These are phyloP conservation scores for Solanum aculeatissimum DNA, from an alignment of 305 asterid genomes.

Conservation along the genomic window DNA sequence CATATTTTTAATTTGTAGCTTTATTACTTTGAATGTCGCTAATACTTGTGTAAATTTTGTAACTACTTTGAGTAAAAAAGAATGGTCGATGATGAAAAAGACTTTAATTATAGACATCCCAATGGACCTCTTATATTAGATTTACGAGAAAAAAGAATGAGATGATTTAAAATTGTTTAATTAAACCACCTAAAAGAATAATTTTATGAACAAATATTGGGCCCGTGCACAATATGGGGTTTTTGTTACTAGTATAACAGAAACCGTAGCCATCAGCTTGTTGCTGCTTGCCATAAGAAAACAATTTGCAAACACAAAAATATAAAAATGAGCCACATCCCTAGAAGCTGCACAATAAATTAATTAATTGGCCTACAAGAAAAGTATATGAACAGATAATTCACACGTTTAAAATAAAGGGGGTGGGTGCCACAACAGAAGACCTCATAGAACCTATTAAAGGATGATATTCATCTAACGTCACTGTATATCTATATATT, in stretches of 20 bases:
- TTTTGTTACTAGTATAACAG: not conserved
- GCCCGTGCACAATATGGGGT: too few species aligned
- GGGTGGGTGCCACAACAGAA: not conserved
- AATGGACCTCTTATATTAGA: too few species aligned
- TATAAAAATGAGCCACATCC: not conserved
- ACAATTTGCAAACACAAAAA: not conserved
- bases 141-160: too few species aligned
- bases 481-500: not conserved
- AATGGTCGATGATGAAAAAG: too few species aligned
- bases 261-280: not conserved
- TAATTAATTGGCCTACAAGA: not conserved
- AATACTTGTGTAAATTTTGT: too few species aligned
- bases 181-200: too few species aligned
- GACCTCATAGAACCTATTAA: not conserved
- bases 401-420: not conserved
- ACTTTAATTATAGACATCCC: too few species aligned
- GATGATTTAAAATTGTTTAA: too few species aligned
- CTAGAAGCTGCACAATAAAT: not conserved
- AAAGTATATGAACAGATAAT: not conserved
- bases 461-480: not conserved
- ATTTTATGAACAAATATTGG: too few species aligned
- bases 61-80: too few species aligned
- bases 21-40: too few species aligned
- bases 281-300: not conserved
- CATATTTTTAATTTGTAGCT: too few species aligned